These are phyloP conservation scores for Hygrocybe punicea DNA, from an alignment of 768 basidiomycete genomes.

Conservation along the genomic window DNA sequence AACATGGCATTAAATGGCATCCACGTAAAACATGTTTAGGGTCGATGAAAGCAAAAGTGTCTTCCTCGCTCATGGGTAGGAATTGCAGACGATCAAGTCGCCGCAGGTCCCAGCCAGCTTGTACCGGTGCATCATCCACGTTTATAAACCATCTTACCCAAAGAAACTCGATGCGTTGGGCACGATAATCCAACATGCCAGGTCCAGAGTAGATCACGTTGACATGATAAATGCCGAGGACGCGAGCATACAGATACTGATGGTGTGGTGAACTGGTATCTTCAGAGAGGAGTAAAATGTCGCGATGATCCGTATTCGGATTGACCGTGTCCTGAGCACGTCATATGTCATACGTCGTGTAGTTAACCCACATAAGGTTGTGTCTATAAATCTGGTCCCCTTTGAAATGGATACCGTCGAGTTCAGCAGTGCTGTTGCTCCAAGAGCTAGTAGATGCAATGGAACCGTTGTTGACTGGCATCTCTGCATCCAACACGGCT, in stretches of 20 bases:
- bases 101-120: not conserved
- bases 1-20: constrained; percentile 35
- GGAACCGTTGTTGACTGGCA: not conserved
- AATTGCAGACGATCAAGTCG: constrained; percentile 22
- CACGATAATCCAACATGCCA: not conserved
- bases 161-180: constrained; percentile 26
- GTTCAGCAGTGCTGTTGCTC: not conserved
- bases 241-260: constrained; percentile 31
- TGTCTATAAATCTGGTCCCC: constrained; percentile 18
- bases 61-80: constrained; percentile 10
- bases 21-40: constrained; percentile 28
- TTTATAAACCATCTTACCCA: constrained; percentile 35
- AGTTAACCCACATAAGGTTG: constrained; percentile 24
- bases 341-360: constrained; percentile 32
- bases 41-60: constrained; percentile 37
- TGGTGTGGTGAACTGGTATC: constrained; percentile 6
- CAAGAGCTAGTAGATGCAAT: not conserved
- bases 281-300: constrained; percentile 24
- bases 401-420: constrained; percentile 9
- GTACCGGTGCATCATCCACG: constrained; percentile 5
- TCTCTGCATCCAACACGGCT: not conserved
- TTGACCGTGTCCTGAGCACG: constrained; percentile 23
- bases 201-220: constrained; percentile 14
- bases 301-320: constrained; percentile 2
- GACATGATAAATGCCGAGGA: constrained; percentile 28